Conservation (phyloP, 257 asterid genomes). For the Scutellaria barbata region DNA sequence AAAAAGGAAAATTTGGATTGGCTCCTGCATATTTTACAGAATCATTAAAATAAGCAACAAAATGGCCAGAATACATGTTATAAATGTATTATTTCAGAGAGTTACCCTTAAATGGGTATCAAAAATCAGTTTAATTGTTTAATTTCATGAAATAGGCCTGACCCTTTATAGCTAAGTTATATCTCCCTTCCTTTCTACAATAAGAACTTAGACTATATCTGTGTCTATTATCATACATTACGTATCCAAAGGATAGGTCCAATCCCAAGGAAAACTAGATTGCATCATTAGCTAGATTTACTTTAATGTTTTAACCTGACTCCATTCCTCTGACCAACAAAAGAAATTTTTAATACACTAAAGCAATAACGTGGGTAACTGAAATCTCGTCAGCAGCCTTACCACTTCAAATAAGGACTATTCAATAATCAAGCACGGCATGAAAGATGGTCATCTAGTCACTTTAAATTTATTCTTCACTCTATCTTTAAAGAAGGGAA, state of each 20-base stretch:
- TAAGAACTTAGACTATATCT: background rate
- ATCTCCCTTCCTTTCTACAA: background rate
- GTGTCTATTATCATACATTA: too few relatives aligned
- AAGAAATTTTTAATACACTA: background rate
- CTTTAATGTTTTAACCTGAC: background rate
- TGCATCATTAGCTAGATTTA: background rate
- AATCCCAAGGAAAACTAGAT: background rate
- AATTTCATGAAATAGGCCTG: background rate
- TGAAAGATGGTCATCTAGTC: background rate
- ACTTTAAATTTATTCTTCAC: background rate
- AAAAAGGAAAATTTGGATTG: background rate
- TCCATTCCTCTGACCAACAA: background rate
- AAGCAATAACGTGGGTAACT: background rate
- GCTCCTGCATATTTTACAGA: background rate
- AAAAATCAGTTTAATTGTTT: background rate
- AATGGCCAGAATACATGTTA: background rate
- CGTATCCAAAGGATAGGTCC: background rate
- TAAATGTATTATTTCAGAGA: too few relatives aligned
- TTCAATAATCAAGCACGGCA: background rate
- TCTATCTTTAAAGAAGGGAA: background rate
- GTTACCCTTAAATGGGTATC: background rate
- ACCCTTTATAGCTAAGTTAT: constrained; percentile 2
- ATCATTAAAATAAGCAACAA: background rate
- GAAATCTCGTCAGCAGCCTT: background rate
- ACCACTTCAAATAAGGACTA: background rate